A percentile compares a stretch with the other conserved stretches of the same genome.
Evolutionary conservation across 2,329 filamentous ascomycete species (phyloP).

Genomic region (Sordariomycetes sp.): DNA sequence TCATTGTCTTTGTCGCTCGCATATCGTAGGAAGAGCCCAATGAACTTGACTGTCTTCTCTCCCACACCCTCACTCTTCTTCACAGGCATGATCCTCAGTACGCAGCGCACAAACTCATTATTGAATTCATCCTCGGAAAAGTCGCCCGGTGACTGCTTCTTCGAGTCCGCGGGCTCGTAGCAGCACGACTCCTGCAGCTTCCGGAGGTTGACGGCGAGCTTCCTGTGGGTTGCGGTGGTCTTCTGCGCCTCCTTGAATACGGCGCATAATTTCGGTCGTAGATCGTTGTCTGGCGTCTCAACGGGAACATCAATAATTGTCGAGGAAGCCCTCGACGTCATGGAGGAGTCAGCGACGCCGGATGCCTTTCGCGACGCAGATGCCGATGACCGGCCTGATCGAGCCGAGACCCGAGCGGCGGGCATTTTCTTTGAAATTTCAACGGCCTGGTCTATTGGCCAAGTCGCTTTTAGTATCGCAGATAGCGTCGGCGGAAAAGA

Average conservation of each 20-base stretch:
- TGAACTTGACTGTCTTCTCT: slow-evolving; percentile 73
- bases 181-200: slow-evolving; percentile 84
- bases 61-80: slow-evolving; percentile 87
- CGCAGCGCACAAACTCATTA: slow-evolving; percentile 68
- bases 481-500: not conserved
- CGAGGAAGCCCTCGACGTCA: slow-evolving; percentile 31
- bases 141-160: slow-evolving; percentile 43
- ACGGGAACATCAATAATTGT: slow-evolving; percentile 42
- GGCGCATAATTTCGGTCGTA: slow-evolving; percentile 61
- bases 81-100: slow-evolving; percentile 69
- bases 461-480: not conserved
- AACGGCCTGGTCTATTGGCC: not conserved
- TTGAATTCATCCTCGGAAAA: slow-evolving; percentile 84
- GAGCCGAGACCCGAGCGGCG: slow-evolving; percentile 29
- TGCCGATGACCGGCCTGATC: slow-evolving; percentile 30
- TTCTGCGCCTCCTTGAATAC: slow-evolving; percentile 75
- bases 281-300: slow-evolving; percentile 55
- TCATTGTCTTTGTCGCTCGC: slow-evolving; percentile 59
- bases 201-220: slow-evolving; percentile 73
- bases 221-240: slow-evolving; percentile 80
- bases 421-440: slow-evolving; percentile 27
- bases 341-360: slow-evolving; percentile 23
- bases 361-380: slow-evolving; percentile 25
- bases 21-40: slow-evolving; percentile 74
- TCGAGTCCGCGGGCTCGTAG: slow-evolving; percentile 43